Conservation (phyloP, 192 early-diverging fungal genomes). For the Entomortierella parvispora region DNA sequence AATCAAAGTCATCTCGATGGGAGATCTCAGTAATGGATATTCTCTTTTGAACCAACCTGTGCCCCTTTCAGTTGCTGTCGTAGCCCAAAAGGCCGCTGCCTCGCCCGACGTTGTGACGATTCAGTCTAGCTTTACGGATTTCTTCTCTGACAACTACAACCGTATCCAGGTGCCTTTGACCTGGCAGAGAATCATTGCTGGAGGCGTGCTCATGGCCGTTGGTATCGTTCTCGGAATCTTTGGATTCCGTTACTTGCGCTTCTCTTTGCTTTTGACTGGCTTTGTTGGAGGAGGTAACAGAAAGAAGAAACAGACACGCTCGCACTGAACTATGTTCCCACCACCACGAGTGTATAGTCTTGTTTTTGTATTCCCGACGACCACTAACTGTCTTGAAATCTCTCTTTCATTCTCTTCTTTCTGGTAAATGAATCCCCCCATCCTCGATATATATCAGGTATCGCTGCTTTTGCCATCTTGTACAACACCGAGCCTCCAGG, state of each 20-base stretch:
- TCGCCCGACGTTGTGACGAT: neutral
- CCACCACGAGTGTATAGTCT: neutral
- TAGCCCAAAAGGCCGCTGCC: no score
- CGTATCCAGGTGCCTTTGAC: constrained; percentile 4
- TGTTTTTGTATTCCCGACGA: neutral
- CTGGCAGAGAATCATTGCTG: constrained; percentile 17
- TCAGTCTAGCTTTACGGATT: constrained; percentile 13
- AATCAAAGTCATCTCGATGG: no score
- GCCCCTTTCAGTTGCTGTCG: no score
- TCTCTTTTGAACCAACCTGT: no score
- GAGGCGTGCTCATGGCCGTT: constrained; percentile 16
- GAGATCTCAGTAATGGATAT: no score
- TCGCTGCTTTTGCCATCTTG: constrained; percentile 23
- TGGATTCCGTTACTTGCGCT: constrained; percentile 10
- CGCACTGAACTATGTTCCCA: no score
- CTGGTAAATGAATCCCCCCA: no score
- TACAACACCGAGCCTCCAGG: constrained; percentile 13
- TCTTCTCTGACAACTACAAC: constrained; percentile 27
- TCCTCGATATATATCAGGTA: neutral
- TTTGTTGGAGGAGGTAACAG: constrained; percentile 27
- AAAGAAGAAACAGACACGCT: no score
- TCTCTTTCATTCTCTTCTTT: no score
- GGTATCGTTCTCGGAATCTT: constrained; percentile 5
- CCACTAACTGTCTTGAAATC: no score
- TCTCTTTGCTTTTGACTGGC: constrained; percentile 19